Evolutionary conservation across 139 green algal genomes (phyloP).

Genomic region (Chlorella sp.): DNA sequence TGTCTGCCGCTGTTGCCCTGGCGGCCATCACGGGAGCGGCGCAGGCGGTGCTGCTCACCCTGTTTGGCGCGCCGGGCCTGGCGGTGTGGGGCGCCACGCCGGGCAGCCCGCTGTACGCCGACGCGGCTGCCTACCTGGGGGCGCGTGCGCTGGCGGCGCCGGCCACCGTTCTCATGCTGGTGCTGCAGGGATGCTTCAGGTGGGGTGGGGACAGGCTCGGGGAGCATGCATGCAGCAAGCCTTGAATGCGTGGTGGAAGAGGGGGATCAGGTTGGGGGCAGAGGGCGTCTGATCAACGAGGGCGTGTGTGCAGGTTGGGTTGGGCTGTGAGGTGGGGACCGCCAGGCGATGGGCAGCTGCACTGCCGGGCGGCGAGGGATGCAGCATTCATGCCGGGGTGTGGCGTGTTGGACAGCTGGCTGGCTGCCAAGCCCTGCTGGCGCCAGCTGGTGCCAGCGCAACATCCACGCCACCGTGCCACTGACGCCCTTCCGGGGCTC

Average conservation of each 20-base stretch:
- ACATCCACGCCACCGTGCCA: not conserved
- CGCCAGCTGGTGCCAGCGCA: not conserved
- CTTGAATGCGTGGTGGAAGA: no score
- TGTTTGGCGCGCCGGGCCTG: slow-evolving; percentile 18
- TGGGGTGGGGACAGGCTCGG: slow-evolving; percentile 9
- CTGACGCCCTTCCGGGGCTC: not conserved
- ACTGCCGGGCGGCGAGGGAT: no score
- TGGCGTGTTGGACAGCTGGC: not conserved
- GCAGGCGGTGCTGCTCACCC: slow-evolving; percentile 61
- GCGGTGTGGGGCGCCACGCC: slow-evolving; percentile 51
- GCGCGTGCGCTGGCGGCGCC: slow-evolving; percentile 71
- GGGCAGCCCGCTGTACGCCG: slow-evolving; percentile 32
- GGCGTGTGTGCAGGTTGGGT: not conserved
- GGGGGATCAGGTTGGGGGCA: no score
- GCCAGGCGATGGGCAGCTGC: no score
- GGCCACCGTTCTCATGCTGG: slow-evolving; percentile 46
- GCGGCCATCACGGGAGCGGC: slow-evolving; percentile 36
- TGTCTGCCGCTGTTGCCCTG: slow-evolving; percentile 42
- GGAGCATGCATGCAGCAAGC: not conserved
- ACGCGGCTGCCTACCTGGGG: slow-evolving; percentile 55
- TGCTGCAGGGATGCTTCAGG: slow-evolving; percentile 69
- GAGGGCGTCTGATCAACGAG: no score
- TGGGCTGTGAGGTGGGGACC: no score
- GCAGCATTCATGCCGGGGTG: not conserved
- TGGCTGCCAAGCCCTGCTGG: not conserved